Conservation (phyloP, 257 asterid species). For the Rauvolfia tetraphylla region DNA sequence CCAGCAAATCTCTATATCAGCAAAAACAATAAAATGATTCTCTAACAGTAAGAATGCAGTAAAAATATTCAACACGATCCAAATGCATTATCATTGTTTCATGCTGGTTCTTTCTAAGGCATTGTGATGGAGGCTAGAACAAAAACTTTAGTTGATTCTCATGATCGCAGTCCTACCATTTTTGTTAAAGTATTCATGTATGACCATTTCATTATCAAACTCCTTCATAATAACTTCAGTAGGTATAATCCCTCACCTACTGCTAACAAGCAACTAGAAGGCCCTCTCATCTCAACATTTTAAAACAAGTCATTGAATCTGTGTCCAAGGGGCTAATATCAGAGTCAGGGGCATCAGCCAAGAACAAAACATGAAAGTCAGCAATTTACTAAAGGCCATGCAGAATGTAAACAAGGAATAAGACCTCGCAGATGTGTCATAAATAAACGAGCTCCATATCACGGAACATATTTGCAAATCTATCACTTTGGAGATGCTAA, state of each 20-base stretch:
- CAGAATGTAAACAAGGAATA: background rate
- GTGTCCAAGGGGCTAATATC: background rate
- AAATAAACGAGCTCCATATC: background rate
- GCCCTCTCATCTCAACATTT: background rate
- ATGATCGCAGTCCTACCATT: too few species aligned
- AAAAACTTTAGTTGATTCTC: background rate
- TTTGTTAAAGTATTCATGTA: background rate
- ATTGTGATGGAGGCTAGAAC: background rate
- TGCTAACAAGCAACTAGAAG: background rate
- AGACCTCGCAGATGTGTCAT: background rate
- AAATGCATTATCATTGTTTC: background rate
- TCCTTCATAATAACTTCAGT: background rate
- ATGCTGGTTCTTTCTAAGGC: background rate
- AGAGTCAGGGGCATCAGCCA: background rate
- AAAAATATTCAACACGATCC: background rate
- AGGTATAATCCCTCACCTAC: background rate
- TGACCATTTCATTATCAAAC: background rate
- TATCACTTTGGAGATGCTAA: background rate
- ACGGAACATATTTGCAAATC: background rate
- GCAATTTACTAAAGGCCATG: background rate
- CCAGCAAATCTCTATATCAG: background rate
- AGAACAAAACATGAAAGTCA: background rate
- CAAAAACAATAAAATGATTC: background rate
- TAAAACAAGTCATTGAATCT: background rate
- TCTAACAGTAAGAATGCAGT: background rate